Evolutionary conservation across 2,329 filamentous ascomycete species (phyloP), one percentile per base, ranked within the genome.

Genomic region (Lojkania enalia): DNA sequence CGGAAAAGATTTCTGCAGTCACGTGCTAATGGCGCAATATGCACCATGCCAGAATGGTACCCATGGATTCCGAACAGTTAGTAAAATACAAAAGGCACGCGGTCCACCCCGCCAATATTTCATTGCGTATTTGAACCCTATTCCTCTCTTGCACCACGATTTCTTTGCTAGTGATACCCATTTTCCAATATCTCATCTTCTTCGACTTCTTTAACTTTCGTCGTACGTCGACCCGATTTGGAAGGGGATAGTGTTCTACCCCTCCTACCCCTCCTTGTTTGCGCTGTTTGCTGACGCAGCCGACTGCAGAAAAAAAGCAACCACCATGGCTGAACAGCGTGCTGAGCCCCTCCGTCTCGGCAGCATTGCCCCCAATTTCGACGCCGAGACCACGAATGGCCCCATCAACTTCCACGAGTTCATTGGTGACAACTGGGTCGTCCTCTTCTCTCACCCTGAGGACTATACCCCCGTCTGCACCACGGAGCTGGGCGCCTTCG

Each of bases 401-500:
- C 76, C 76, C 42, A 85, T 87, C 66, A 77, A 86, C 71, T 87
- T 87, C 77, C 84, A 87, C 74, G 75, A 86, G 58, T 87, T 82
- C 76, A 85, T 87, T 56, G 84, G 82, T 61, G 76, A 85, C 74
- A 82, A 77, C 58, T 87, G 84, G 83, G 81, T 84, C 49, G 76
- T 87, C 52, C 77, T 87, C 56, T 87, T 87, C 78, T 86, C 83
- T 33, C 84, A 87, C 73, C 84, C 84, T 32, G 84, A 77, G 58
- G 76, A 78, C 66, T 81, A 78, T 71, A 81, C 78, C 5, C 78
- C 78, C 37, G 78, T 81, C 52, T 81, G 81, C 75, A 84, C 81
- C 45, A 84, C 81, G 39, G 81, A 84, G 71, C 75, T 84, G 38
- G 81, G 80, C 49, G 81, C 81, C 25, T 84, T 84, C 64, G 79